Base-by-base conservation (phyloP, 164 flowering plant genomes). In the Kalanchoe fedtschenkoi region DNA sequence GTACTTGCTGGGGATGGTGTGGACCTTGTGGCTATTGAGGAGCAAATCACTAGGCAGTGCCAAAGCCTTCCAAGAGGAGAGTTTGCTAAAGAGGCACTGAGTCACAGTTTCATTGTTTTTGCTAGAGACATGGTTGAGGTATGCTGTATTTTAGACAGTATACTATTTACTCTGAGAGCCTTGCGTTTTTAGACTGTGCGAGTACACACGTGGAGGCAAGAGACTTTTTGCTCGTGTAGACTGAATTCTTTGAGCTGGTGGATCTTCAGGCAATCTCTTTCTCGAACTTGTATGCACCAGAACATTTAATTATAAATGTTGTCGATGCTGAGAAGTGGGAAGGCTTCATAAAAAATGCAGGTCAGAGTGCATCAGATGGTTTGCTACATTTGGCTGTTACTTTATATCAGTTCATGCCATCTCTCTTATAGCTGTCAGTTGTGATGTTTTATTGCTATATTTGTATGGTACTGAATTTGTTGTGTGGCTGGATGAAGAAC, bases 241-340 rank as follows among this genome's bases (percentile, higher is more conserved):
- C 41, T 58, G 42, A 58, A 34, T 58, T 33, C 6, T 21, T 34
- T 58, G 28, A n/a, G 24, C 14, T 21, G 41, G 6, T 19, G 43
- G 17, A 28, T 66, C 68, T 62, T 44, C 81, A 92, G 98, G 98
- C 98, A 8, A 66, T 90, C 43, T 78, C 85, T n/a, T 93, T 93
- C 72, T 86, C 98, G 63, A 93, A 93, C 73, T 57, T 85, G 39
- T 93, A 90, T 75, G 98, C 98, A 51, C 98, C 97, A 9, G 98
- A 93, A 74, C 98, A 93, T 77, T 74, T 93, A 29, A 93, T 93
- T 14, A 58, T 93, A 35, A 93, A 93, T 80, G 97, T 89, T 34
- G 74, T 79, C 71, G 96, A 93, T 67, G 92, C 95, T 35, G 95
- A 93, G 70, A 90, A 81, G 77, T 93, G 98, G 98, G 97, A 90